Evolutionary conservation across 305 asterid species (phyloP), one percentile per base, ranked within the genome.

Genomic region (Lippia alba): DNA sequence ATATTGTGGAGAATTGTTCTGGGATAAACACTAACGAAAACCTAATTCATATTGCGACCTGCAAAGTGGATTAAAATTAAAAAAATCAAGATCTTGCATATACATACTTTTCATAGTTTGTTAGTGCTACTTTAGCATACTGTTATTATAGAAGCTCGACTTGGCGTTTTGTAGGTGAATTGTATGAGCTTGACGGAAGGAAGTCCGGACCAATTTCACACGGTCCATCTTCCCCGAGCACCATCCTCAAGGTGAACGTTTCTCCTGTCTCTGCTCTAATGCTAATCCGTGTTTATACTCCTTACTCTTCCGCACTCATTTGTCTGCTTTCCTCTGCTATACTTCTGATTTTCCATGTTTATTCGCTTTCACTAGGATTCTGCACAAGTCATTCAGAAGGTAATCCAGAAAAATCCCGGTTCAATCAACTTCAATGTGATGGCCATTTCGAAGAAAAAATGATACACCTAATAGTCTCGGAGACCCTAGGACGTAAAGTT

Each of bases 121-220:
- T 18, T 19, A 10, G 58, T 46, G 62, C 17, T 50, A 64, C 6
- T n/a, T 45, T 56, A 7, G 34, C 64, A 8, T 39, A 55, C n/a
- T 50, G 15, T 57, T 20, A 11, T 51, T 36, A 17, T 19, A 17
- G n/a, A n/a, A 15, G 20, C 14, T 34, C 1, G 24, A 40, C 19
- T 40, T 19, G 67, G 20, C 9, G 15, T 54, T 61, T 40, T 80
- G 75, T 82, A 94, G 99, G 96, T 24, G 78, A 86, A 78, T 87
- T 94, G 14, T 91, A 81, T 50, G 99, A 94, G 85, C 97, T 94
- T 61, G 99, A 91, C 56, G 99, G 97, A 77, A 82, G 96, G 86
- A 88, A 75, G 81, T 81, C 91, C 0, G 96, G 88, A 59, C 95
- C 99, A 58, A 79, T 94, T 70, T 74, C 90, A 48, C 99, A 89